Evolutionary conservation across 495 filamentous ascomycete species (phyloP), one percentile per base, ranked within the genome.

Genomic region (Cudoniella acicularis): DNA sequence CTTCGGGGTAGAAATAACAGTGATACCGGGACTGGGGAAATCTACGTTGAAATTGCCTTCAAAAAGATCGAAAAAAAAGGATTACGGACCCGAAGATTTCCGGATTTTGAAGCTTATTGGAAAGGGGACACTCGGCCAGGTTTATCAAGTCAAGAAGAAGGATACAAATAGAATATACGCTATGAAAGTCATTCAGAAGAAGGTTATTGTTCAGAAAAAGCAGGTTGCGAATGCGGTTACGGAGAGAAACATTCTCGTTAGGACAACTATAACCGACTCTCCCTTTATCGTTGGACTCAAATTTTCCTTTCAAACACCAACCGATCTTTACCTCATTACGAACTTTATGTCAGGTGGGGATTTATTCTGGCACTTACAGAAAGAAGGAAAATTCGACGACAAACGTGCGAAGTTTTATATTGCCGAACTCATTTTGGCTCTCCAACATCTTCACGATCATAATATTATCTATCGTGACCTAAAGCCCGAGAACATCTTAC

Each of bases 161-260:
- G 93, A 97, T 69, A 96, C 92, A 1, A 81, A 85, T 63, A 85
- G 93, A 16, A 95, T 98, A 56, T 98, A 97, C 64, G 93, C 93
- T 42, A 98, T 98, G 93, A 98, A 98, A 72, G 92, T 97, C 1
- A 75, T 98, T 23, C 96, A 91, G 4, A 98, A 98, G 79, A 98
- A 97, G 77, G 93, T 98, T 54, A 96, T 97, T 56, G 92, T 98
- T n/a, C 92, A 97, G 75, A 97, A 98, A 81, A 98, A 98, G 73
- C 93, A 98, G 73, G 89, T 98, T 43, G 89, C 91, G 17, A 93
- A 98, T 72, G 97, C 93, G 1, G 80, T 98, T 10, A 93, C 92
- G 54, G 93, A 98, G 73, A 85, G 93, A 24, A 97, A 97, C 70
- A 98, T 97, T 55, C 77, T 98, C 30, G 93, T 98, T 20, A 86